A percentile compares a stretch with the other conserved stretches of the same genome.
phyloP scores from a whole-genome alignment of 306 rosid species.

The Casuarina equisetifolia region DNA sequence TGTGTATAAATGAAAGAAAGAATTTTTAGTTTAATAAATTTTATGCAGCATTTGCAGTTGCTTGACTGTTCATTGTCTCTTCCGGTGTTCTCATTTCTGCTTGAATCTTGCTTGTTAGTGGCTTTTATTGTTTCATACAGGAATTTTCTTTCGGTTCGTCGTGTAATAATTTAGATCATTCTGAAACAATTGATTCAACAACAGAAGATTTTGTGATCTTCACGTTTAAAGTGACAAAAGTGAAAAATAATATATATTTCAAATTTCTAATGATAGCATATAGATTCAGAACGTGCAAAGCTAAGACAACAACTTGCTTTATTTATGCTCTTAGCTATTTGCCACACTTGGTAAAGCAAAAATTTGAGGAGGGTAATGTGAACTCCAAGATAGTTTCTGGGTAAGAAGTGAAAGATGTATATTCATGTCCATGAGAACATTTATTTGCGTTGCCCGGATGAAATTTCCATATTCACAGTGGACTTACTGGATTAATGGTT shows the following conservation, averaged over 20 bases:
- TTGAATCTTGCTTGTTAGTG: slow-evolving; percentile 5
- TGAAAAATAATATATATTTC: neutral
- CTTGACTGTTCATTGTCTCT: slow-evolving; percentile 17
- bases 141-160: neutral
- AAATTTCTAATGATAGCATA: neutral
- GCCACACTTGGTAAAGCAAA: neutral
- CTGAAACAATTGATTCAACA: neutral
- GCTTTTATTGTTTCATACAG: neutral
- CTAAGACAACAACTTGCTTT: neutral
- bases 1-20: neutral
- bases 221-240: neutral
- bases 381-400: neutral
- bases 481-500: neutral
- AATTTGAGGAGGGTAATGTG: neutral
- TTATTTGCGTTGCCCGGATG: neutral
- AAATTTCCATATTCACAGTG: neutral
- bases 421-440: neutral
- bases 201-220: neutral
- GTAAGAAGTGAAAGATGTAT: neutral
- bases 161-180: neutral
- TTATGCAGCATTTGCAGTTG: slow-evolving; percentile 15
- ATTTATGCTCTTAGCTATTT: neutral
- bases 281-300: neutral
- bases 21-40: neutral
- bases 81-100: slow-evolving; percentile 7